Percentiles rank a stretch among this genome's conserved stretches.
Evolutionary conservation across 371 early-diverging fungal genomes (phyloP).

Genomic region (Mortierella sp.): DNA sequence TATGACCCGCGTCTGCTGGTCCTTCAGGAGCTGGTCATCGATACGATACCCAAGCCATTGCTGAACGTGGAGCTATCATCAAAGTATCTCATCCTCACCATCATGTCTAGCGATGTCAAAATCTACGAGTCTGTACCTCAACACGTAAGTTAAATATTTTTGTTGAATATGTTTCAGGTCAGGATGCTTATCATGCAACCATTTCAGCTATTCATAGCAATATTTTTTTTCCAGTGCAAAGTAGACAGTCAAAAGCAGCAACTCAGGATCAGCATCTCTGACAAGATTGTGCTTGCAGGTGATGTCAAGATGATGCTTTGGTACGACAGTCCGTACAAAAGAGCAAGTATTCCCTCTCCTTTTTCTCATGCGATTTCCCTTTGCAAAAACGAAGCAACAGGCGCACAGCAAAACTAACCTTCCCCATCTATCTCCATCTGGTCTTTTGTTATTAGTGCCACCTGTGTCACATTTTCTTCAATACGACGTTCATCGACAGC

Average conservation of each 20-base stretch:
- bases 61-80: constrained; percentile 18
- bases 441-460: constrained; percentile 32
- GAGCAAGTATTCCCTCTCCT: constrained; percentile 28
- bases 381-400: background rate
- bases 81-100: constrained; percentile 38
- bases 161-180: background rate
- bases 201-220: background rate
- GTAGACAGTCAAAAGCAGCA: constrained; percentile 41
- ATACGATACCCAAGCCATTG: constrained; percentile 53
- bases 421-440: background rate
- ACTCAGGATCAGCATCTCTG: constrained; percentile 49
- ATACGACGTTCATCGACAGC: constrained; percentile 62
- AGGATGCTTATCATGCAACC: background rate
- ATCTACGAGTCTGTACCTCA: constrained; percentile 41
- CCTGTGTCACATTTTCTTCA: constrained; percentile 67
- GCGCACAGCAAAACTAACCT: background rate
- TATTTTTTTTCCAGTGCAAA: constrained; percentile 26
- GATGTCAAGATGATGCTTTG: constrained; percentile 67
- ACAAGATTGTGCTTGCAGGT: constrained; percentile 52
- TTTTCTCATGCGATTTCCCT: background rate
- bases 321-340: constrained; percentile 51
- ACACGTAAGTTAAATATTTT: constrained; percentile 11
- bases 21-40: constrained; percentile 34
- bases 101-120: constrained; percentile 44
- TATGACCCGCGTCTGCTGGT: constrained; percentile 40